phyloP scores from a whole-genome alignment of 1,139 yeast genomes.

The Torulaspora pretoriensis region DNA sequence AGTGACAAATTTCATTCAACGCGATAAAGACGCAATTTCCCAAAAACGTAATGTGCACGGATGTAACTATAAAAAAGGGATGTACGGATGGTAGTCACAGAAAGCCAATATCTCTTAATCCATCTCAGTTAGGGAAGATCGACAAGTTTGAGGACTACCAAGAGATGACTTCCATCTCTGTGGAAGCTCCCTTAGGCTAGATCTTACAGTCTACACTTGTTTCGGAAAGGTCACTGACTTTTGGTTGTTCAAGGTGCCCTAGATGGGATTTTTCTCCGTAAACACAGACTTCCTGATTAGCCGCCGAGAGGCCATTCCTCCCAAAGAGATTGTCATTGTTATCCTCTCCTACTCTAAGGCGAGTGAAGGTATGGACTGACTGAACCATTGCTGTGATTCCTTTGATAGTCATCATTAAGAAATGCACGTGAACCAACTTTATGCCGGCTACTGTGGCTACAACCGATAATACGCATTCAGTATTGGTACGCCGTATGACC shows the following conservation, averaged over 20 bases:
- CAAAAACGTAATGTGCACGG: neutral
- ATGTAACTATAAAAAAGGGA: neutral
- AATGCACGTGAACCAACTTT: neutral
- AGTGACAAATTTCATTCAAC: neutral
- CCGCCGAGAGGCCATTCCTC: too few relatives aligned
- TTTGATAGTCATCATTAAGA: neutral
- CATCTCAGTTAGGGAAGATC: neutral
- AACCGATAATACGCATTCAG: neutral
- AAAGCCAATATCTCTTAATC: neutral
- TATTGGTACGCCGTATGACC: neutral
- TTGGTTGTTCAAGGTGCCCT: too few relatives aligned
- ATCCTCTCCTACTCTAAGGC: too few relatives aligned
- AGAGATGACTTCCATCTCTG: neutral
- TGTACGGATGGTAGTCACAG: constrained; percentile 2
- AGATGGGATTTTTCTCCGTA: too few relatives aligned
- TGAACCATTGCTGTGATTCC: neutral
- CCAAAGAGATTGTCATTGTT: too few relatives aligned
- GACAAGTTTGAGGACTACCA: too few relatives aligned
- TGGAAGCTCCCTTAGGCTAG: neutral
- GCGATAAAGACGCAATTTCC: neutral
- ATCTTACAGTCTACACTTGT: too few relatives aligned
- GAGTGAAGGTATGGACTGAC: neutral
- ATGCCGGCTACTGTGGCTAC: neutral
- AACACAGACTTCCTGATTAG: too few relatives aligned
- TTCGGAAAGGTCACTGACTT: too few relatives aligned